Evolutionary conservation across 2,329 filamentous ascomycete species (phyloP), one percentile per base, ranked within the genome.

Genomic region (Epichloe aotearoae): DNA sequence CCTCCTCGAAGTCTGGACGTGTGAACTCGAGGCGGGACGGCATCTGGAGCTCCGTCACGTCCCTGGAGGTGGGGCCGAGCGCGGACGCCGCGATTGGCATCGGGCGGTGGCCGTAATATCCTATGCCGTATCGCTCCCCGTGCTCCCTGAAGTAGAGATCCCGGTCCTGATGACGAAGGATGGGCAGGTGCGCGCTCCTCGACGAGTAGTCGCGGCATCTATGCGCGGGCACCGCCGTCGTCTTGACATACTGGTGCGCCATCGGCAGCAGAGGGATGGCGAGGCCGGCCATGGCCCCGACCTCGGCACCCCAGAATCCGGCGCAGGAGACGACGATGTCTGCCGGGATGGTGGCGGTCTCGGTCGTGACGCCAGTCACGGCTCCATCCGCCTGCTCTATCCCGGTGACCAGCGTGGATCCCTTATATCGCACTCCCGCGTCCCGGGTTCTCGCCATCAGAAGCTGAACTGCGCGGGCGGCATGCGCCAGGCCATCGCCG

Each of bases 91-190:
- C 70, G 11, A 83, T 68, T 0, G 80, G 79, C 69, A 83, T 78
- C 0, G 80, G 79, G 1, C 71, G 70, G 61, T 83, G 80, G 10
- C 78, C 79, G 57, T 83, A 83, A 58, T 75, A 83, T 7, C 80
- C 80, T 54, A 83, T 83, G 8, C 80, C 80, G 52, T 73, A 75
- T 46, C 75, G 73, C 20, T 81, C 77, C 4, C 80, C 80, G 54
- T 83, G 80, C 59, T 83, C 79, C 8, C 80, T 75, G 57, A 80
- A 83, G 62, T 83, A 83, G 1, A 83, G 69, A 53, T 83, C 78
- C 50, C 77, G 72, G 54, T 83, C 80, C 56, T 83, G 80, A 55
- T 83, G 72, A 2, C 80, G 73, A 2, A 83, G 64, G 20, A 83
- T 83, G 0, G 80, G 80, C 0, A 80, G 63, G 1, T 56, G 64